Percentiles rank a stretch among this genome's conserved stretches.
Conservation (phyloP, 2,329 filamentous ascomycete species). For the Hypoxylon sp. region DNA sequence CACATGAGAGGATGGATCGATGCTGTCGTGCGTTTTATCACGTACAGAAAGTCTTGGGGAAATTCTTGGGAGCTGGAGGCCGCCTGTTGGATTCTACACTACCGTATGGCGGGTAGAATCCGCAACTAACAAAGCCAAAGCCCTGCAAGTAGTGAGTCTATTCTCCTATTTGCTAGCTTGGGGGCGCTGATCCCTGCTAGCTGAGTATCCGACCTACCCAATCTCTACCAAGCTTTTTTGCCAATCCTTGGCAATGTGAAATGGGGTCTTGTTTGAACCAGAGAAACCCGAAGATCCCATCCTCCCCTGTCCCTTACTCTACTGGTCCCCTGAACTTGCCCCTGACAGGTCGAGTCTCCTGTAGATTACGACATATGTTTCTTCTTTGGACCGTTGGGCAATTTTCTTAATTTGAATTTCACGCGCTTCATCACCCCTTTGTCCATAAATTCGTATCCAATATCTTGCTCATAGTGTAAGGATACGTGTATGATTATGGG, state of each 20-base stretch:
- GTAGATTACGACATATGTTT: conserved; percentile 9
- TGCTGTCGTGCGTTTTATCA: background rate
- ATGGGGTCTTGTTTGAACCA: conserved; percentile 24
- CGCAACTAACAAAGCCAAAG: conserved; percentile 11
- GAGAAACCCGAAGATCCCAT: conserved; percentile 30
- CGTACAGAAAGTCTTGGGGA: background rate
- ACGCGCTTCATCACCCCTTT: conserved; percentile 11
- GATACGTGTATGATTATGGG: background rate
- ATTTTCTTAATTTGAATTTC: conserved; percentile 6
- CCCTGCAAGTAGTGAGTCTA: conserved; percentile 2
- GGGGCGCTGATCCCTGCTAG: conserved; percentile 19
- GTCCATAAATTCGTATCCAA: conserved; percentile 7
- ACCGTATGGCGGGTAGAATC: conserved; percentile 36
- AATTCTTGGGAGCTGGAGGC: conserved; percentile 4
- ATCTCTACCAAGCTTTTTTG: conserved; percentile 47
- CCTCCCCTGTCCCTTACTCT: conserved; percentile 11
- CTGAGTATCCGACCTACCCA: conserved; percentile 28
- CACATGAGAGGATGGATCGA: background rate
- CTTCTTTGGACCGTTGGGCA: conserved; percentile 13
- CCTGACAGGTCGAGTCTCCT: conserved; percentile 4
- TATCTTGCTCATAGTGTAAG: conserved; percentile 13
- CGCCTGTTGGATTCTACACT: conserved; percentile 17
- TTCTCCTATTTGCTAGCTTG: conserved; percentile 31
- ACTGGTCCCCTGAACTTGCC: conserved; percentile 19
- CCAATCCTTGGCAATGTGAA: conserved; percentile 38